These are phyloP conservation scores for Picochlorum sp. DNA, from an alignment of 139 green algal genomes.

Conservation along the genomic window DNA sequence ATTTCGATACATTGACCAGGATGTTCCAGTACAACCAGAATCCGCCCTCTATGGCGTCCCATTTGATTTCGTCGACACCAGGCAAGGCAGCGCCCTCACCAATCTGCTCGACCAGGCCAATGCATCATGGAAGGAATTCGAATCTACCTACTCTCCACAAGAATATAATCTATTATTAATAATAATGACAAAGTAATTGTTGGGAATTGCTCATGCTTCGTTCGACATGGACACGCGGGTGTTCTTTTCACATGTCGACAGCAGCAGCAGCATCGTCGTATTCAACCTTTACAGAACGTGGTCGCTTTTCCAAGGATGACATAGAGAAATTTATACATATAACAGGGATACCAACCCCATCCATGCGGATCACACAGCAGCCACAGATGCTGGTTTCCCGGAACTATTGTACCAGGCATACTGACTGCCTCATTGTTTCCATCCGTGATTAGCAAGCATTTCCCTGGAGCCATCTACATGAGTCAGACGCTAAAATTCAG, in stretches of 20 bases:
- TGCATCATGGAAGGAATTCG: not conserved
- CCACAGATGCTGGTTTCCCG: slow-evolving; percentile 23
- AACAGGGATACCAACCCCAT: slow-evolving; percentile 59
- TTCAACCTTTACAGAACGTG: not conserved
- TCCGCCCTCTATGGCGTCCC: slow-evolving; percentile 37
- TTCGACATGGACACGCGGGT: no score
- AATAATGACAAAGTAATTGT: no score
- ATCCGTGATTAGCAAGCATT: slow-evolving; percentile 55
- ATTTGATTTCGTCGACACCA: slow-evolving; percentile 43
- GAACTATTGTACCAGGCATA: slow-evolving; percentile 56
- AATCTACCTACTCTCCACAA: no score
- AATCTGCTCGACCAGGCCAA: slow-evolving; percentile 2
- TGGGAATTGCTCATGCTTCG: no score
- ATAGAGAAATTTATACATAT: slow-evolving; percentile 34
- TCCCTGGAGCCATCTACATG: slow-evolving; percentile 58
- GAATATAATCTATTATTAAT: no score
- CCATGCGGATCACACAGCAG: slow-evolving; percentile 20
- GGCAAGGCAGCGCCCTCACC: slow-evolving; percentile 22
- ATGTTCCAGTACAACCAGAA: slow-evolving; percentile 25
- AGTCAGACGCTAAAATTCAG: slow-evolving; percentile 59
- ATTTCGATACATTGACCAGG: slow-evolving; percentile 30
- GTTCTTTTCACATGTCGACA: no score
- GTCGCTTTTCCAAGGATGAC: slow-evolving; percentile 34
- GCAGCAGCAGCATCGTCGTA: no score
- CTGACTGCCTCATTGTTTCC: slow-evolving; percentile 64